phyloP scores from a whole-genome alignment of 768 basidiomycete species.

The Melanogaster broomeanus region DNA sequence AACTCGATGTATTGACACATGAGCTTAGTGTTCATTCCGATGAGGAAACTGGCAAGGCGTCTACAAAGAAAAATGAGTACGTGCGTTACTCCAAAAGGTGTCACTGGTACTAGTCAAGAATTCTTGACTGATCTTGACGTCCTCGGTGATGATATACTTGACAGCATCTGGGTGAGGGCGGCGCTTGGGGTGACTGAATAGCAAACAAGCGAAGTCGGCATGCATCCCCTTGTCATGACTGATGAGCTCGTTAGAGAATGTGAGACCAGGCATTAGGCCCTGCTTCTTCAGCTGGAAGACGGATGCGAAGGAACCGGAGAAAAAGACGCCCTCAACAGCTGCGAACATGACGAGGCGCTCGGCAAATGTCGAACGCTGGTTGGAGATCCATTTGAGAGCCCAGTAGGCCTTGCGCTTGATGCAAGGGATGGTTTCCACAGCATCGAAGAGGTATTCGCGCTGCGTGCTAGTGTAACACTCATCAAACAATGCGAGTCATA shows the following conservation, averaged over 20 bases:
- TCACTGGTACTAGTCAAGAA: constrained; percentile 28
- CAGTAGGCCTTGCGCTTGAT: constrained; percentile 91
- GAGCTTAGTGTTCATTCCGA: constrained; percentile 85
- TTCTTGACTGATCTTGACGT: constrained; percentile 84
- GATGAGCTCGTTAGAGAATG: constrained; percentile 95
- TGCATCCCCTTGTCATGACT: constrained; percentile 94
- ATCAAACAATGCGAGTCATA: no score
- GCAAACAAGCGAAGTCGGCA: constrained; percentile 91
- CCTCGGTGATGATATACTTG: constrained; percentile 71
- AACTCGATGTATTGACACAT: constrained; percentile 94
- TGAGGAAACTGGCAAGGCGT: constrained; percentile 84
- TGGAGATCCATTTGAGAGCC: constrained; percentile 90
- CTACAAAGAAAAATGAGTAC: constrained; percentile 32
- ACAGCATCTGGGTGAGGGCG: constrained; percentile 80
- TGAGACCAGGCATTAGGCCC: constrained; percentile 94
- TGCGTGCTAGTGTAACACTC: no score
- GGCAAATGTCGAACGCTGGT: constrained; percentile 74
- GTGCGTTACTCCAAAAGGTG: no score
- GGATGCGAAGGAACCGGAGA: no score
- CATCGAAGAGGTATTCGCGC: no score
- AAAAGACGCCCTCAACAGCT: constrained; percentile 96
- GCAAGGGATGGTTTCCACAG: constrained; percentile 88
- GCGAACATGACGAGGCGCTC: constrained; percentile 94
- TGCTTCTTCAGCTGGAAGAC: constrained; percentile 98
- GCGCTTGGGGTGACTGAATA: constrained; percentile 77